Evolutionary conservation across 1,139 yeast genomes (phyloP).

Genomic region (Hansenula lynferdii): DNA sequence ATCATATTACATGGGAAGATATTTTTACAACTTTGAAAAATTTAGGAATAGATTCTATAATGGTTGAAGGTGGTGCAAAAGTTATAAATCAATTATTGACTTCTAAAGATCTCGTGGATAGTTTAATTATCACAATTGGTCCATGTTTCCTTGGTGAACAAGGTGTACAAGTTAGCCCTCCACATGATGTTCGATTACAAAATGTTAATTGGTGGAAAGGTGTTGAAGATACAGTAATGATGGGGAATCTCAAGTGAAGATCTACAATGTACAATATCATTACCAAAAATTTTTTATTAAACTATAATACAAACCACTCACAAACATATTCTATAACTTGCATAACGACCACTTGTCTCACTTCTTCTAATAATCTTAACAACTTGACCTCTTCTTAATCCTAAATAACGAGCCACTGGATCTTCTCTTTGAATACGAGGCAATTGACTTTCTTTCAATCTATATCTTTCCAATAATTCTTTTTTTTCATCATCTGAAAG

Average conservation of each 20-base stretch:
- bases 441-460: slow-evolving; percentile 92
- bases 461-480: slow-evolving; percentile 81
- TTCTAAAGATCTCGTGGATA: slow-evolving; percentile 40
- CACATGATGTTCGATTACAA: slow-evolving; percentile 29
- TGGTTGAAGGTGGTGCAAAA: slow-evolving; percentile 94
- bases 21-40: slow-evolving; percentile 38
- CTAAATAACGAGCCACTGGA: slow-evolving; percentile 95
- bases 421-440: slow-evolving; percentile 98
- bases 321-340: slow-evolving; percentile 96
- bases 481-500: slow-evolving; percentile 80
- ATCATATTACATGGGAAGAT: slow-evolving; percentile 43
- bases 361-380: slow-evolving; percentile 95
- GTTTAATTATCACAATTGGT: slow-evolving; percentile 76
- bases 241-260: too few species aligned
- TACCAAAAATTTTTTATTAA: too few species aligned
- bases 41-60: slow-evolving; percentile 53
- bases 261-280: too few species aligned
- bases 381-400: slow-evolving; percentile 94
- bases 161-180: slow-evolving; percentile 76
- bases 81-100: slow-evolving; percentile 62
- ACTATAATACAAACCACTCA: too few species aligned
- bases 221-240: slow-evolving; percentile 54
- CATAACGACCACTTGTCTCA: slow-evolving; percentile 97
- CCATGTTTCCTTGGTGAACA: slow-evolving; percentile 68
- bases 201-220: slow-evolving; percentile 83